phyloP scores from a whole-genome alignment of 2,329 filamentous ascomycete species.

The Pseudonectria buxi region DNA sequence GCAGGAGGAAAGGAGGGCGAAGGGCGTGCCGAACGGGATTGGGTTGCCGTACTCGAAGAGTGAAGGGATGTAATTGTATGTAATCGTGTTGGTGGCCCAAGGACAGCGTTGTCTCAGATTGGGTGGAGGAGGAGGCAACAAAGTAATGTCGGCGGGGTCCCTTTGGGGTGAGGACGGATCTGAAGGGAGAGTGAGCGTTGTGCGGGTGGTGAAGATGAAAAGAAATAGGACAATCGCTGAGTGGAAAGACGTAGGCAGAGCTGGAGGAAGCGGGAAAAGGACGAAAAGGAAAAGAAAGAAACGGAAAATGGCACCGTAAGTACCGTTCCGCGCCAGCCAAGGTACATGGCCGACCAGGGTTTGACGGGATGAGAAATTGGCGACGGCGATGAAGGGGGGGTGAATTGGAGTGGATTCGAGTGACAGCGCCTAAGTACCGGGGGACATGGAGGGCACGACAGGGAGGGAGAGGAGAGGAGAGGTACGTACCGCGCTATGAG shows the following conservation, averaged over 20 bases:
- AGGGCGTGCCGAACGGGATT: too few species aligned
- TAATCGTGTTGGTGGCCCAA: conserved; percentile 12
- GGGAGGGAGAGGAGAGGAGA: too few species aligned
- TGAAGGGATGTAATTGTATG: too few species aligned
- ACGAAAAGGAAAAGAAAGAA: background rate
- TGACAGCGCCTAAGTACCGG: too few species aligned
- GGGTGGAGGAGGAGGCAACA: conserved; percentile 12
- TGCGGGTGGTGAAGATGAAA: conserved; percentile 6
- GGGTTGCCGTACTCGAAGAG: too few species aligned
- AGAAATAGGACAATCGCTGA: conserved; percentile 8
- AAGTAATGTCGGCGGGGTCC: conserved; percentile 14
- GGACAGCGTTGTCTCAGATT: conserved; percentile 22
- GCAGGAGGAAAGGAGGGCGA: conserved; percentile 14
- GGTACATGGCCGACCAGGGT: conserved; percentile 11
- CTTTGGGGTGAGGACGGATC: conserved; percentile 13
- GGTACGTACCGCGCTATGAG: too few species aligned
- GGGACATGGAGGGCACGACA: too few species aligned
- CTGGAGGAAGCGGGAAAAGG: background rate
- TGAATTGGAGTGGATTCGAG: conserved; percentile 13
- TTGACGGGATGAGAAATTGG: conserved; percentile 21
- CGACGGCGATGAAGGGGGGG: conserved; percentile 21
- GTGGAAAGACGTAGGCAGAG: background rate
- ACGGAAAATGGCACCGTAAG: conserved; percentile 5
- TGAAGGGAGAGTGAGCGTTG: conserved; percentile 15
- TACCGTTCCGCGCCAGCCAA: conserved; percentile 12